A percentile compares a stretch with the other conserved stretches of the same genome.
phyloP scores from a whole-genome alignment of 352 stramenopile genomes.

The Pythium utonaiense region DNA sequence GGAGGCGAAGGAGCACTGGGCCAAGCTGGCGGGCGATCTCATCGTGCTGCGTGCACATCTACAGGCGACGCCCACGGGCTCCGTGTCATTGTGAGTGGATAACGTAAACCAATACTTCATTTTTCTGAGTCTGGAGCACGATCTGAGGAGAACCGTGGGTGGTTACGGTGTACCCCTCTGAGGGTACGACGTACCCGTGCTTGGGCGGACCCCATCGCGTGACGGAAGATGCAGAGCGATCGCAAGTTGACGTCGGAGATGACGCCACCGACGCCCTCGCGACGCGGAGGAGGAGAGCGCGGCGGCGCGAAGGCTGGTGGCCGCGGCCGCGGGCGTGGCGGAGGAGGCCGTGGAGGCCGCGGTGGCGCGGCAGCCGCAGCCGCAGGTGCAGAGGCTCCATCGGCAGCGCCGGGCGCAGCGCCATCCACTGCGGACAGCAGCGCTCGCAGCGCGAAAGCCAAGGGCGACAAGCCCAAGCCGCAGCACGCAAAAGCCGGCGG shows the following conservation, averaged over 20 bases:
- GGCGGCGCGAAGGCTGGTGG: conserved; percentile 9
- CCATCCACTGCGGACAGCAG: not conserved
- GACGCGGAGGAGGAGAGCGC: conserved; percentile 11
- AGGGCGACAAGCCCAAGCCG: conserved; percentile 2
- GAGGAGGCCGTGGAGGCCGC: not conserved
- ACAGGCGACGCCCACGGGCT: not conserved
- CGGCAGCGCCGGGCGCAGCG: not conserved
- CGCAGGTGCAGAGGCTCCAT: not conserved
- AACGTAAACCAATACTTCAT: not conserved
- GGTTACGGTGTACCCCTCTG: not conserved
- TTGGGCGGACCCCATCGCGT: not conserved
- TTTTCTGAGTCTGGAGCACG: not conserved
- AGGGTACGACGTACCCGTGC: not conserved
- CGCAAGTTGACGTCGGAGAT: conserved; percentile 15
- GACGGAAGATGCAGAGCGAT: conserved; percentile 13
- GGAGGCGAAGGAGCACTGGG: conserved; percentile 4
- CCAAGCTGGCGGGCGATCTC: conserved; percentile 6
- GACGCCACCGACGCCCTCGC: conserved; percentile 16
- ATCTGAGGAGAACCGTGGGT: not conserved
- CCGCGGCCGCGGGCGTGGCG: conserved; percentile 8
- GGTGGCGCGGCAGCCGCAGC: not conserved
- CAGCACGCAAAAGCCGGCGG: conserved; percentile 6
- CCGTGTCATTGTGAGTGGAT: not conserved
- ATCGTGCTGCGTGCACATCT: conserved; percentile 8
- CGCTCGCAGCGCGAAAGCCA: not conserved